phyloP scores from a whole-genome alignment of 1,284 basidiomycete species.

The Prillingera fragicola region DNA sequence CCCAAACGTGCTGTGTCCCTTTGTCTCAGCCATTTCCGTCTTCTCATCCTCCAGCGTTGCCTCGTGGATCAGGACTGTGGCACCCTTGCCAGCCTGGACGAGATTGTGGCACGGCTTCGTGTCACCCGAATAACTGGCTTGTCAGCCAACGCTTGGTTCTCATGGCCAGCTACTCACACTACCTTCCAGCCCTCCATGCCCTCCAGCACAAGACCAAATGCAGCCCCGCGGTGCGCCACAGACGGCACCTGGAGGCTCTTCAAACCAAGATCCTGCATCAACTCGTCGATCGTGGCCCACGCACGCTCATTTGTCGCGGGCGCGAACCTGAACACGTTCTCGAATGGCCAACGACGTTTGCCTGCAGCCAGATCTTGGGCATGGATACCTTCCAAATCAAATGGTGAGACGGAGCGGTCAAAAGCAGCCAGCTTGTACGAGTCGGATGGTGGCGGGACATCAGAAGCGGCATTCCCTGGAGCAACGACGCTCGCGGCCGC shows the following conservation, averaged over 20 bases:
- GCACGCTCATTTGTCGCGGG: neutral
- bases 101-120: constrained; percentile 71
- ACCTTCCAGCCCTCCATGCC: constrained; percentile 73
- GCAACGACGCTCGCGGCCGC: too few species aligned
- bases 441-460: too few species aligned
- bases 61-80: constrained; percentile 87
- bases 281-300: neutral
- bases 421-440: too few species aligned
- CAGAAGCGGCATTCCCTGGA: too few species aligned
- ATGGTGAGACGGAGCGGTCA: too few species aligned
- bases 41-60: constrained; percentile 80
- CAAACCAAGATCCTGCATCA: constrained; percentile 29
- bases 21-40: constrained; percentile 63
- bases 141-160: constrained; percentile 22
- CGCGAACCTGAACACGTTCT: constrained; percentile 8
- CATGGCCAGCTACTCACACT: constrained; percentile 62
- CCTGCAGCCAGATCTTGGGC: constrained; percentile 17
- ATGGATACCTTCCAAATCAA: too few species aligned
- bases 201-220: constrained; percentile 65
- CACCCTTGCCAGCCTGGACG: constrained; percentile 60
- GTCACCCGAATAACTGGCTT: constrained; percentile 84
- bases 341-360: constrained; percentile 22
- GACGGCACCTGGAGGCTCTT: constrained; percentile 57
- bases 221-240: constrained; percentile 65
- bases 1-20: constrained; percentile 83